Evolutionary conservation across 2,329 filamentous ascomycete genomes (phyloP), one percentile per base, ranked within the genome.

Genomic region (Dothistroma septosporum): DNA sequence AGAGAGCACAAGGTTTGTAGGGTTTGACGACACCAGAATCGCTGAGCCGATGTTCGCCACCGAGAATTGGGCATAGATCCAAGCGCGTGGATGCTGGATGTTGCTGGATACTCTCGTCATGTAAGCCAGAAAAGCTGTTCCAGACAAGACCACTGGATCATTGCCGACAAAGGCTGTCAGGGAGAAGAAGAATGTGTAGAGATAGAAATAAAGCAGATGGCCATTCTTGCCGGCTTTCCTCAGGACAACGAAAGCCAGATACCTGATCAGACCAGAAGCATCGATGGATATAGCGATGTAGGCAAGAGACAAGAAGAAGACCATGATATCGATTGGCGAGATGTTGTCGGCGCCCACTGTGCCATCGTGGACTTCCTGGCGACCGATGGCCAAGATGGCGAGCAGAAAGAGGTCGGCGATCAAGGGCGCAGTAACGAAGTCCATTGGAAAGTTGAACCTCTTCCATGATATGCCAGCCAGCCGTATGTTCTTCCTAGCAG

Each of bases 271-370:
- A 3, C 88, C 88, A 0, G 88, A 90, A 2, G 88, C 87, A 65
- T 91, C 88, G 61, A 91, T 89, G 0, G 87, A 90, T 50, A 91
- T 89, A 52, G 88, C 88, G 61, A 91, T 90, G 67, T 91, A 91
- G 2, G 88, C 88, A 50, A 71, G 59, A 0, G 87, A 88, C 48
- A 91, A 78, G 75, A 91, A 91, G 75, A 91, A 91, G 16, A 80
- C 76, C 86, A 91, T 89, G 62, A 90, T 90, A 62, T 91, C 87
- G 65, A 89, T 81, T 0, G 88, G 88, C 1, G 79, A 79, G 66
- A 91, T 91, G 68, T 85, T 78, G 67, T 88, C 77, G 1, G 85
- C 79, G 0, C 87, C 87, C 8, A 88, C 73, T 0, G 85, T 90
- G 1, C 88, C 88, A 67, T 84, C 87, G n/a, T 82, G 78, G 0